Conservation (phyloP, 805 yeast species). For the Candida railenensis region DNA sequence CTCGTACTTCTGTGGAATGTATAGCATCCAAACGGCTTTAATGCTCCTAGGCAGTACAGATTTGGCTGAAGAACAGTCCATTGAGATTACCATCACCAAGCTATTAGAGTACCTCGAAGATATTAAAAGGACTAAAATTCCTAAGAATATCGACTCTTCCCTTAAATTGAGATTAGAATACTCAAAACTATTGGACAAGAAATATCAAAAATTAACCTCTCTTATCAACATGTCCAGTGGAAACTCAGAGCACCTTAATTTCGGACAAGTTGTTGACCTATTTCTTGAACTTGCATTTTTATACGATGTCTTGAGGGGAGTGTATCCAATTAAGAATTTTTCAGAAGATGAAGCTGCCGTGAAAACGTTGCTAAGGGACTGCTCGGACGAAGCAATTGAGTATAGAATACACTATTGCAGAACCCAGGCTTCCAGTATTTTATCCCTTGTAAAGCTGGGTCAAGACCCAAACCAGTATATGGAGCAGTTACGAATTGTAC, state of each 20-base stretch:
- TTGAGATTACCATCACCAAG: not conserved
- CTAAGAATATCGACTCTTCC: not conserved
- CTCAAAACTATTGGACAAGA: not conserved
- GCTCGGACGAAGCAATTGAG: not conserved
- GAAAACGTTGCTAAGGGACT: not conserved
- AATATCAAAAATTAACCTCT: conserved; percentile 1
- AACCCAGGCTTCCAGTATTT: conserved; percentile 4
- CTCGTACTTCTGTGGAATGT: conserved; percentile 4
- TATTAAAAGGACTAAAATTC: not conserved
- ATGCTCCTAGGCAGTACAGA: not conserved
- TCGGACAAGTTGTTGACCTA: conserved; percentile 3
- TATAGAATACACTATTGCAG: conserved; percentile 6
- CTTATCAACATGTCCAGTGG: not conserved
- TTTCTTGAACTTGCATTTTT: conserved; percentile 4
- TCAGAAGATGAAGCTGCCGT: not conserved
- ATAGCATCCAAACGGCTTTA: not conserved
- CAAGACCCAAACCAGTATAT: conserved; percentile 2
- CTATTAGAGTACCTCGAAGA: conserved; percentile 4
- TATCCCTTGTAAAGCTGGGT: conserved; percentile 6
- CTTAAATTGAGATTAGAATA: not conserved
- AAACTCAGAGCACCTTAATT: not conserved
- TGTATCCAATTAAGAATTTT: not conserved
- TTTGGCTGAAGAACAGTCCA: not conserved
- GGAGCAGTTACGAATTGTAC: conserved; percentile 14
- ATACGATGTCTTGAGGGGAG: conserved; percentile 3